Evolutionary conservation across 768 basidiomycete species (phyloP).

Genomic region (Clathrus columnatus): DNA sequence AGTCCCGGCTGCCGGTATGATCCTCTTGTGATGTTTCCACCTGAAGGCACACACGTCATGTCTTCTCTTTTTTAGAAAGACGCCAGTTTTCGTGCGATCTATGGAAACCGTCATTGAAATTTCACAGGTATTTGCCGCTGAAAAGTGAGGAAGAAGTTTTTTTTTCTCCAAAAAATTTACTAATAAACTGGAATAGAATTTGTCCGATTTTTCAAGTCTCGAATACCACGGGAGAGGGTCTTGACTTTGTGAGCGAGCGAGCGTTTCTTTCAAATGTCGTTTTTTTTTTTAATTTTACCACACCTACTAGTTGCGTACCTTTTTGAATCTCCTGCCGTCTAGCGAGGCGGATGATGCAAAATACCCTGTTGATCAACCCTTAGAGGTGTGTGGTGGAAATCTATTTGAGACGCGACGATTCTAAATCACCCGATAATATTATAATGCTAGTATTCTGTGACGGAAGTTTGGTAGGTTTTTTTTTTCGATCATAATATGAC

Average conservation of each 20-base stretch:
- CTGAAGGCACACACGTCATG: neutral
- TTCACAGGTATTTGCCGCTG: conserved; percentile 62
- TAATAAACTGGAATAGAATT: conserved; percentile 36
- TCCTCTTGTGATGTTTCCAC: neutral
- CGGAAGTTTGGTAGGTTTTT: conserved; percentile 36
- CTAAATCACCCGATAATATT: neutral
- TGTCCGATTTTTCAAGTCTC: conserved; percentile 90
- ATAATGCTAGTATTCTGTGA: conserved; percentile 60
- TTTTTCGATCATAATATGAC: conserved; percentile 5
- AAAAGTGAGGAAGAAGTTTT: conserved; percentile 41
- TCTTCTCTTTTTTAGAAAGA: conserved; percentile 43
- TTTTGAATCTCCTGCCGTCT: conserved; percentile 84
- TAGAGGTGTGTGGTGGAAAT: conserved; percentile 45
- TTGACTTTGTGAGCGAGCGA: conserved; percentile 52
- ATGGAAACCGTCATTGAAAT: conserved; percentile 74
- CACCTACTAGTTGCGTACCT: conserved; percentile 58
- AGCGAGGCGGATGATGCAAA: conserved; percentile 78
- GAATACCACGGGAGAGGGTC: conserved; percentile 90
- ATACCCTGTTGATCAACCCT: conserved; percentile 68
- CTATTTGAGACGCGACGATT: neutral
- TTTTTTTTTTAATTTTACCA: neutral
- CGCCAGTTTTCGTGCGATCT: conserved; percentile 77
- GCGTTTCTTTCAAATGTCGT: neutral
- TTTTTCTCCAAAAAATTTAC: neutral
- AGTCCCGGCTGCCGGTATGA: conserved; percentile 85